phyloP scores from a whole-genome alignment of 176 grass and related monocot species.

The Paspalum notatum region DNA sequence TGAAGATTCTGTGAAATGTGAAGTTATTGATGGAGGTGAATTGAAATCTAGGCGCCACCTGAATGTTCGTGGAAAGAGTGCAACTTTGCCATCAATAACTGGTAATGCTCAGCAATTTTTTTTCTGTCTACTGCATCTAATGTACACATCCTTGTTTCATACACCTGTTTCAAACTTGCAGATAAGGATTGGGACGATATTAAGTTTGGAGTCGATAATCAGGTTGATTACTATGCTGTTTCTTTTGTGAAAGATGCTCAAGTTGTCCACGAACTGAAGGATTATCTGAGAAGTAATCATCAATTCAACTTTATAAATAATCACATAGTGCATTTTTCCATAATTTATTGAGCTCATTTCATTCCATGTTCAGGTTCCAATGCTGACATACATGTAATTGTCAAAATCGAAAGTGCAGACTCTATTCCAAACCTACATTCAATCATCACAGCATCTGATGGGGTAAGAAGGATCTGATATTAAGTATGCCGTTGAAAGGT shows the following conservation, averaged over 20 bases:
- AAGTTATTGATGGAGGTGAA: constrained; percentile 98
- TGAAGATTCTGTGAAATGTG: constrained; percentile 91
- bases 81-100: constrained; percentile 96
- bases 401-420: constrained; percentile 99
- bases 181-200: constrained; percentile 99
- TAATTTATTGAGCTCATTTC: constrained; percentile 23
- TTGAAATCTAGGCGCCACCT: constrained; percentile 94
- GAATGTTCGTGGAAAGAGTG: constrained; percentile 98
- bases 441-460: constrained; percentile 96
- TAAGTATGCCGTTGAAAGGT: constrained; percentile 22
- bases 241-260: constrained; percentile 99
- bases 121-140: constrained; percentile 1
- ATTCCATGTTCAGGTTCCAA: constrained; percentile 66
- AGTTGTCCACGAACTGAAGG: constrained; percentile 97
- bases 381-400: constrained; percentile 92
- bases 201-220: constrained; percentile 97
- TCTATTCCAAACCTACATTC: constrained; percentile 96
- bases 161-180: constrained; percentile 48
- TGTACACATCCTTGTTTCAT: constrained; percentile 28
- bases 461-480: constrained; percentile 57
- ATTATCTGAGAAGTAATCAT: constrained; percentile 87
- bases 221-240: constrained; percentile 99
- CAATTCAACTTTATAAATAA: constrained; percentile 28
- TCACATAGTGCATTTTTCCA: background rate
- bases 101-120: constrained; percentile 51